Base-by-base conservation (phyloP, 176 grass and related monocot genomes). In the Phragmites australis region DNA sequence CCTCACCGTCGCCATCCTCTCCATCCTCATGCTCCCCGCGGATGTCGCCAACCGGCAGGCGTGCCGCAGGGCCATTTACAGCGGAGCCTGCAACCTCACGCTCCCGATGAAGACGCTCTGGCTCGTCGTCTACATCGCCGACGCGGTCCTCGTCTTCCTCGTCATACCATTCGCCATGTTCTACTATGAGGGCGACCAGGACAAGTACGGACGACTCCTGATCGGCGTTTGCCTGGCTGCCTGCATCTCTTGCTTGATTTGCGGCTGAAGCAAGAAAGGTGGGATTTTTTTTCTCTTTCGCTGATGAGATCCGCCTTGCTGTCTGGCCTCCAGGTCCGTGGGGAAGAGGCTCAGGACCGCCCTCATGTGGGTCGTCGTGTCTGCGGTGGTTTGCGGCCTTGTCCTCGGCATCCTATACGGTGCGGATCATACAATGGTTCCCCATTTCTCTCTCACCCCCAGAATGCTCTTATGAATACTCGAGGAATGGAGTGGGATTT, bases 151-250 rank as follows among this genome's bases (percentile, higher is more conserved):
- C 83, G 97, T 99, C 70, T 99, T 99, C 86, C 88, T 99, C 70
- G 82, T 96, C 77, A 99, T 99, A 1, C 97, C 97, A 0, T 99
- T 99, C 66, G 97, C 97, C 45, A 96, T 99, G 90, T 99, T 99
- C 84, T 99, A 91, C 75, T 99, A 99, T 84, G 97, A 99, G 77
- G 97, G 97, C 56, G 97, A 99, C 91, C 97, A 93, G 87, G 97
- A 99, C 81, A 99, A 99, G 97, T 99, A 16, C 11, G 26, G 1
- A 18, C 23, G 0, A 14, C 22, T 74, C 9, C 43, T 8, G 43
- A 4, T 43, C 7, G 34, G 50, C 27, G 16, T 9, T 25, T 21
- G 25, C 68, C 61, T 75, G 11, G 6, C 27, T 58, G 3, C 2
- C 39, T 40, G 5, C 11, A 12, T 66, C 56, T 30, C 6, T 64